Conservation (phyloP, 2,329 filamentous ascomycete species). For the Colletotrichum camelliae region DNA sequence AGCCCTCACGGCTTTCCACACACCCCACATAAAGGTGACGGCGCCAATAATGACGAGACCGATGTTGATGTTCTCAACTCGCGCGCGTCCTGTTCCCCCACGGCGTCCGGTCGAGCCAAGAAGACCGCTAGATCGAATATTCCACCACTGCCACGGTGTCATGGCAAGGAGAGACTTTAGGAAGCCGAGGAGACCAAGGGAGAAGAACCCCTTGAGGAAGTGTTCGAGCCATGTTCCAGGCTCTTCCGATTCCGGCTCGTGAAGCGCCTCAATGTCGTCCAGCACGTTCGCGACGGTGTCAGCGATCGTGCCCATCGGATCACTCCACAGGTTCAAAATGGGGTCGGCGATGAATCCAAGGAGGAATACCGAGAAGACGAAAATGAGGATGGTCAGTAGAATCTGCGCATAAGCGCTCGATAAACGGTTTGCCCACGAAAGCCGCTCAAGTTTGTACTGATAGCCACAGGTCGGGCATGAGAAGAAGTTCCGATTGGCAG, state of each 20-base stretch:
- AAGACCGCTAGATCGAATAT: conserved; percentile 67
- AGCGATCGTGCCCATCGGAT: conserved; percentile 70
- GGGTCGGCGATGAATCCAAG: conserved; percentile 94
- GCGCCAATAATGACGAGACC: conserved; percentile 81
- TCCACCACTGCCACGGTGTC: conserved; percentile 79
- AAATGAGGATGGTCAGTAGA: conserved; percentile 72
- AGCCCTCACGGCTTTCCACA: conserved; percentile 81
- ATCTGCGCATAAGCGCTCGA: conserved; percentile 72
- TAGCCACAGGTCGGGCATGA: conserved; percentile 89
- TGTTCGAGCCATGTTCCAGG: conserved; percentile 77
- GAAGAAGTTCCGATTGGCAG: conserved; percentile 74
- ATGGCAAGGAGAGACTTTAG: conserved; percentile 79
- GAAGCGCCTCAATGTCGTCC: conserved; percentile 43
- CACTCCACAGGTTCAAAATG: conserved; percentile 86
- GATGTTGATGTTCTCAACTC: conserved; percentile 81
- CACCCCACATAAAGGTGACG: conserved; percentile 79
- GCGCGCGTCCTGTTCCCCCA: conserved; percentile 73
- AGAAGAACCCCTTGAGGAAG: conserved; percentile 89
- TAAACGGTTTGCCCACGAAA: conserved; percentile 76
- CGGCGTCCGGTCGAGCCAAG: conserved; percentile 57
- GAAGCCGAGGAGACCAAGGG: conserved; percentile 84
- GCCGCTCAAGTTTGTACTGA: conserved; percentile 77
- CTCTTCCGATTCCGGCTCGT: conserved; percentile 41
- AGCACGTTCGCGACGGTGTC: conserved; percentile 54
- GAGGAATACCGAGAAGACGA: conserved; percentile 76